Percentiles rank a stretch among this genome's conserved stretches.
These are phyloP conservation scores for Lasiosphaeris hirsuta DNA, from an alignment of 495 filamentous ascomycete species.

Conservation along the genomic window DNA sequence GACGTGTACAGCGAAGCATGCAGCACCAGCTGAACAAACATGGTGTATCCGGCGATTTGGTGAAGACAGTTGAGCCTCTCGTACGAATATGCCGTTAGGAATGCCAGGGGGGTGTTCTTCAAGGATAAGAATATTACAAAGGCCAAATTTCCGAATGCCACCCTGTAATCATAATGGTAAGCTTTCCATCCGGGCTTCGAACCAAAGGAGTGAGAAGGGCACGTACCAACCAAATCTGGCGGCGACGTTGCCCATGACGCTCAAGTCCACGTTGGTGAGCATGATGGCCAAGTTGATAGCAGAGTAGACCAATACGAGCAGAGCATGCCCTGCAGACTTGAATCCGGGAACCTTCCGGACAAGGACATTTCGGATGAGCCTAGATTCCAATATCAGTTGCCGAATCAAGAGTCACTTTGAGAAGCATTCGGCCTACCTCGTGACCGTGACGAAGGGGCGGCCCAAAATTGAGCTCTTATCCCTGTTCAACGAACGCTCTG, in stretches of 20 bases:
- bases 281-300: slow-evolving; percentile 49
- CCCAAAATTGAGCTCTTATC: slow-evolving; percentile 11
- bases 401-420: no score
- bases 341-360: slow-evolving; percentile 47
- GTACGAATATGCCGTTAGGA: slow-evolving; percentile 57
- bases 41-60: slow-evolving; percentile 55
- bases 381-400: slow-evolving; percentile 16
- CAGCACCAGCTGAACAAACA: slow-evolving; percentile 41
- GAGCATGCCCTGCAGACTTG: slow-evolving; percentile 49
- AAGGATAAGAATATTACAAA: slow-evolving; percentile 58
- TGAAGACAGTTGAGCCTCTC: slow-evolving; percentile 60
- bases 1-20: slow-evolving; percentile 45
- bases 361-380: slow-evolving; percentile 39
- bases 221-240: slow-evolving; percentile 52
- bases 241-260: slow-evolving; percentile 26
- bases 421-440: slow-evolving; percentile 26
- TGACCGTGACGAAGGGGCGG: slow-evolving; percentile 23
- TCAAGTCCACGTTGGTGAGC: slow-evolving; percentile 45
- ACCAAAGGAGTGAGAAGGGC: not conserved
- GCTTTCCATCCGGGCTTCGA: slow-evolving; percentile 1
- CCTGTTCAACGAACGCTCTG: slow-evolving; percentile 18
- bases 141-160: slow-evolving; percentile 50
- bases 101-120: slow-evolving; percentile 58
- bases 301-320: slow-evolving; percentile 47
- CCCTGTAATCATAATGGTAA: slow-evolving; percentile 36